Percentiles rank a stretch among this genome's conserved stretches.
Conservation (phyloP, 1,284 basidiomycete genomes). For the Neonothopanus nambi region DNA sequence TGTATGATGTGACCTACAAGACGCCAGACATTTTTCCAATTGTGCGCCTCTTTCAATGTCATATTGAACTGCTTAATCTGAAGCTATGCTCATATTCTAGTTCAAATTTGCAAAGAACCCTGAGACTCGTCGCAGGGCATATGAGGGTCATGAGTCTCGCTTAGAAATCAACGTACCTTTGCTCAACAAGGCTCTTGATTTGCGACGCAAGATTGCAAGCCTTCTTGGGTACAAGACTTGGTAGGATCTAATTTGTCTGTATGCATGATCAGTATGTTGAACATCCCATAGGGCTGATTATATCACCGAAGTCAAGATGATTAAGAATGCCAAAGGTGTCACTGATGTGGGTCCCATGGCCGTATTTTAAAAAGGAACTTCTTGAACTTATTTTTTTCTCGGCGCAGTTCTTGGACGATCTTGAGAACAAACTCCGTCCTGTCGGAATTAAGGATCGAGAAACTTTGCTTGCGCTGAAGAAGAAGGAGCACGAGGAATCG, state of each 20-base stretch:
- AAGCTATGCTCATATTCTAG: slow-evolving; percentile 35
- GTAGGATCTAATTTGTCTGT: slow-evolving; percentile 24
- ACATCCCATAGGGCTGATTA: slow-evolving; percentile 60
- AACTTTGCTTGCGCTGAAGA: slow-evolving; percentile 69
- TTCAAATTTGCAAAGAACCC: slow-evolving; percentile 78
- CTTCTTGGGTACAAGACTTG: slow-evolving; percentile 76
- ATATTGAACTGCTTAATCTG: not conserved
- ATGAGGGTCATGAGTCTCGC: slow-evolving; percentile 67
- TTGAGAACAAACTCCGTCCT: slow-evolving; percentile 72
- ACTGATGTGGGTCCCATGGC: slow-evolving; percentile 39
- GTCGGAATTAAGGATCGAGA: slow-evolving; percentile 68
- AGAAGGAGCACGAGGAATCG: slow-evolving; percentile 62
- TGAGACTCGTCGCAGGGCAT: slow-evolving; percentile 63
- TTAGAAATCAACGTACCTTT: slow-evolving; percentile 70
- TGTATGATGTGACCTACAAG: slow-evolving; percentile 73
- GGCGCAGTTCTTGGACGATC: slow-evolving; percentile 65
- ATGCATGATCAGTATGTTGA: slow-evolving; percentile 2
- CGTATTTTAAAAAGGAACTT: not conserved
- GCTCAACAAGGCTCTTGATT: slow-evolving; percentile 61
- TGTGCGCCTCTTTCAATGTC: slow-evolving; percentile 38
- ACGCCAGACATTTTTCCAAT: slow-evolving; percentile 79
- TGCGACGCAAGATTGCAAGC: slow-evolving; percentile 67
- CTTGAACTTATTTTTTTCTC: not conserved
- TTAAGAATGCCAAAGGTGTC: slow-evolving; percentile 65
- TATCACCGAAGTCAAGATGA: slow-evolving; percentile 82